phyloP scores from a whole-genome alignment of 768 basidiomycete genomes.

The Boletellus ananas region DNA sequence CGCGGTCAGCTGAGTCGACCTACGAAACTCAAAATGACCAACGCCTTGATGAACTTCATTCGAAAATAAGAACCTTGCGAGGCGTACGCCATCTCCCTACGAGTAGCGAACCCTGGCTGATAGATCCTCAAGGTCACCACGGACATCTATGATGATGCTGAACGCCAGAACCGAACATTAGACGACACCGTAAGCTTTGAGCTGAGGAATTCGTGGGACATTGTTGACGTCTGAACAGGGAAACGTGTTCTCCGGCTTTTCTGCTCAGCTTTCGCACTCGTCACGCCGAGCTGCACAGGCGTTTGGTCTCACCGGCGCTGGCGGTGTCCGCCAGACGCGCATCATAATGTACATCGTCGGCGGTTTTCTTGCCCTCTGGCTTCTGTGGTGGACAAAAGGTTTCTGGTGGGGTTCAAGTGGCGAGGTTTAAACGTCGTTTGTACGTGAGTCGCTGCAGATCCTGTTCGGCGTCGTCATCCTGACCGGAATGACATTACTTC shows the following conservation, averaged over 20 bases:
- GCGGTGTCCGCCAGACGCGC: conserved; percentile 65
- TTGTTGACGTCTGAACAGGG: conserved; percentile 36
- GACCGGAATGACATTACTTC: neutral
- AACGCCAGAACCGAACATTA: conserved; percentile 74
- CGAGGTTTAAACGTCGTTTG: conserved; percentile 11
- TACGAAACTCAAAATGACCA: conserved; percentile 88
- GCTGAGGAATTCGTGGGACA: neutral
- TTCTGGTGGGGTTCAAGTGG: conserved; percentile 41
- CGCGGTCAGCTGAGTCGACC: conserved; percentile 55
- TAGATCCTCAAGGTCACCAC: conserved; percentile 61
- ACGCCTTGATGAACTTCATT: conserved; percentile 76
- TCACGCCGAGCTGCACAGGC: conserved; percentile 68
- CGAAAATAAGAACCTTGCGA: conserved; percentile 76
- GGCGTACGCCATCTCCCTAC: conserved; percentile 47
- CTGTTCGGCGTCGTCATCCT: neutral
- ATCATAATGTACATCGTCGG: conserved; percentile 59
- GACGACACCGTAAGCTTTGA: conserved; percentile 62
- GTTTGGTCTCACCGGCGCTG: conserved; percentile 60
- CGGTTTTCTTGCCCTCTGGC: conserved; percentile 53
- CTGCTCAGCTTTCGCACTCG: conserved; percentile 57
- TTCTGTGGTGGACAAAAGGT: conserved; percentile 47
- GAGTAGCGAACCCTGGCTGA: neutral
- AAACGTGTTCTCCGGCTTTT: conserved; percentile 65
- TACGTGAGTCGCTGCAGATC: conserved; percentile 7
- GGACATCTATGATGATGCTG: conserved; percentile 82